phyloP scores from a whole-genome alignment of 306 rosid species.

The Morella rubra region DNA sequence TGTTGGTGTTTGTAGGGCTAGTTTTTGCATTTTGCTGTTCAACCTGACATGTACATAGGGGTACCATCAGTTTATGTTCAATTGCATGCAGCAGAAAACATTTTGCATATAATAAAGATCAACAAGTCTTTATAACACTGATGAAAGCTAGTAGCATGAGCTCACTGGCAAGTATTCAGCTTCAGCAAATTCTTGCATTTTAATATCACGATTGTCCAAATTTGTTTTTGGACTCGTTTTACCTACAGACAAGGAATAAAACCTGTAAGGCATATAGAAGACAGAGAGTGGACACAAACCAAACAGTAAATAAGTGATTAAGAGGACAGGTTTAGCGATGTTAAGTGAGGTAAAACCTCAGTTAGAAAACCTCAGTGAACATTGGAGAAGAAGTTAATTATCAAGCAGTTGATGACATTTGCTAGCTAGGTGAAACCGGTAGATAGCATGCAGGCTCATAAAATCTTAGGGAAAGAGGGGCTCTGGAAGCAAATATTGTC shows the following conservation, averaged over 20 bases:
- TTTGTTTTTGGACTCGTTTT: constrained; percentile 23
- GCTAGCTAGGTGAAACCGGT: neutral
- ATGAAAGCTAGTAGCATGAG: neutral
- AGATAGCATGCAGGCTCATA: no score
- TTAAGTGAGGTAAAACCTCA: no score
- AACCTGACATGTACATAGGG: constrained; percentile 34
- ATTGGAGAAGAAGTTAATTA: neutral
- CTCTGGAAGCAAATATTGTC: neutral
- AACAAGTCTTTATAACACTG: no score
- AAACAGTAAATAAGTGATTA: neutral
- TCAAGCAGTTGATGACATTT: neutral
- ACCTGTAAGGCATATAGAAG: neutral
- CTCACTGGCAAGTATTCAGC: constrained; percentile 50
- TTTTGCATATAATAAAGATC: no score
- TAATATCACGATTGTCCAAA: constrained; percentile 6
- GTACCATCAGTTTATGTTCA: constrained; percentile 12
- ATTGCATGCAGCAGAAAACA: no score
- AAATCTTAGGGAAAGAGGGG: no score
- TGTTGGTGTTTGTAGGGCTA: constrained; percentile 16
- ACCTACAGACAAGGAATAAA: constrained; percentile 24
- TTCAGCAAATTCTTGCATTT: constrained; percentile 37
- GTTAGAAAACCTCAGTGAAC: neutral
- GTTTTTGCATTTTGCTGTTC: constrained; percentile 28
- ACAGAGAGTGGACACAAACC: neutral
- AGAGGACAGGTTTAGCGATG: neutral